phyloP scores from a whole-genome alignment of 2,329 filamentous ascomycete genomes.

The Cladorrhinum sp. region DNA sequence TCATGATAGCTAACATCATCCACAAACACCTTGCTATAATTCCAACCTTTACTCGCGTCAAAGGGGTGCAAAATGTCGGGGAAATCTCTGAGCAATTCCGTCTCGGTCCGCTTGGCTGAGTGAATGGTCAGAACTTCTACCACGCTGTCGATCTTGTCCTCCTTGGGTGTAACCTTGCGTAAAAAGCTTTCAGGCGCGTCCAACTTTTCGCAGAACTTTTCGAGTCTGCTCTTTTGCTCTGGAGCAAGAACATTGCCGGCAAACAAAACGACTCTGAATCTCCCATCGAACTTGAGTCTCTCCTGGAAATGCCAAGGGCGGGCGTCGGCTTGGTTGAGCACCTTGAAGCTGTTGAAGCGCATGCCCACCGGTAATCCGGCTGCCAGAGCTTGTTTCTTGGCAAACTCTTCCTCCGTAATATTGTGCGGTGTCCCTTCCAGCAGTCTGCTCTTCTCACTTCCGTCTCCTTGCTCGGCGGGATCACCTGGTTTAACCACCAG shows the following conservation, averaged over 20 bases:
- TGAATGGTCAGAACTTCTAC: constrained; percentile 63
- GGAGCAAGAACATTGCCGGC: constrained; percentile 52
- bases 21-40: constrained; percentile 56
- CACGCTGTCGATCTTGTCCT: constrained; percentile 30
- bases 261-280: constrained; percentile 60
- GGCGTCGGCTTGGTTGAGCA: constrained; percentile 57
- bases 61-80: constrained; percentile 49
- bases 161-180: constrained; percentile 31
- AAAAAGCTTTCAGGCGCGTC: constrained; percentile 40
- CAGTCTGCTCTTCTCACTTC: constrained; percentile 39
- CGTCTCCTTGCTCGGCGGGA: constrained; percentile 43
- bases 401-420: constrained; percentile 8
- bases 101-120: constrained; percentile 45
- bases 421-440: constrained; percentile 1
- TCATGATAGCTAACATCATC: constrained; percentile 55
- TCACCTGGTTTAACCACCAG: constrained; percentile 54
- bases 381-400: constrained; percentile 40
- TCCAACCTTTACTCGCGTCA: constrained; percentile 47
- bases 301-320: constrained; percentile 58
- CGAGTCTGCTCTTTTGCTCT: constrained; percentile 43
- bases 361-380: constrained; percentile 48
- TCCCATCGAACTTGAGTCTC: constrained; percentile 53
- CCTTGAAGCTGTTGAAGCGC: constrained; percentile 57
- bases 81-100: constrained; percentile 49
- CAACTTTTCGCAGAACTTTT: constrained; percentile 46